Base-by-base conservation (phyloP, 2,329 filamentous ascomycete genomes). In the Kalaharituber pfeilii region DNA sequence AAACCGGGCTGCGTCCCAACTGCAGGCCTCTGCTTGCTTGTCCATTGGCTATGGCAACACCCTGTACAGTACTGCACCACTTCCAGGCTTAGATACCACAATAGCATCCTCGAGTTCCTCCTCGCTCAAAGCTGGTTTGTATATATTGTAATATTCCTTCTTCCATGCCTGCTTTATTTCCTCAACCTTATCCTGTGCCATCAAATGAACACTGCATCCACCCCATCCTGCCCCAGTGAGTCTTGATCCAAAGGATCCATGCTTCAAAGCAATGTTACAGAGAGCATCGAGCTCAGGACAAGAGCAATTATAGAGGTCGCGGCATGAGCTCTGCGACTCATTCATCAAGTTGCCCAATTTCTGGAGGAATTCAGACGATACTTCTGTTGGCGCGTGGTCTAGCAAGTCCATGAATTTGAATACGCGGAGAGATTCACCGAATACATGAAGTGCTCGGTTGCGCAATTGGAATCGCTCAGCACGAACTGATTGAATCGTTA, bases 161-260 rank as follows among this genome's bases (percentile, higher is more conserved):
- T 84, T 78, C 76, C 91, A 80, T 4, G 85, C 85, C 64, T 77
- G 74, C 67, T 78, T 86, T 22, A 98, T 84, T 25, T 72, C 77
- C 4, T 82, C 80, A 0, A 95, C 83, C 69, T 83, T 89, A 64
- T 86, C 77, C 55, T 80, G 84, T 0, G 89, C 84, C 52, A 96
- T 83, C 55, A 98, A 75, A 70, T 98, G 91, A 55, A 98, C 89
- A 57, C 80, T 91, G 71, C 91, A 96, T 2, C 91, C 91, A 58
- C 91, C 91, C 91, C 91, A 98, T 2, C 91, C 91, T 0, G 91
- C 91, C 36, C 91, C 91, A 0, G 89, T 96, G 62, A 95, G 71
- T 25, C 89, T 75, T 62, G 84, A 87, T 26, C 89, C 91, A 66
- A 86, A 87, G 18, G 84, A 79, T 1, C 91, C 91, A 0, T 84